Base-by-base conservation (phyloP, 768 basidiomycete species). In the Trametes elegans region DNA sequence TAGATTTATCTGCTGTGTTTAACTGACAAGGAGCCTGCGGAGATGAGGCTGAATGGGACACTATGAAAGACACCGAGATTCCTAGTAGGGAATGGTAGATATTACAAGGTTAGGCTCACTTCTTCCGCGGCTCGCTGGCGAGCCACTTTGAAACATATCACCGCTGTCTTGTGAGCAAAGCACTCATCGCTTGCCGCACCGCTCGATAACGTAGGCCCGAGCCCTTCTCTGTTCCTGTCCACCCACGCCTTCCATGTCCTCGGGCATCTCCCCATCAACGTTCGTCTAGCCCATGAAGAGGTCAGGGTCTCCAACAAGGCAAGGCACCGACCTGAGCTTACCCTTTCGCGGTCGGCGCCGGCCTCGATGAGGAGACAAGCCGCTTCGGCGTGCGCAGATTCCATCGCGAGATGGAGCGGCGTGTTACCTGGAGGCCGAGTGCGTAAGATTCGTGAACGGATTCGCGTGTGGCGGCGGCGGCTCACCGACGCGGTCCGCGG, bases 331-430 rank as follows among this genome's bases (percentile, higher is more conserved):
- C 16, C 35, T 23, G 18, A 27, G 39, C 90, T 61, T 71, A 95
- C 94, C 63, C 91, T 79, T 61, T 81, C 81, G 27, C 96, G 85
- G 76, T 98, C 96, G 7, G 95, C 95, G 18, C 96, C 96, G 41
- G 93, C 95, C 68, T 96, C 92, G 56, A 99, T 96, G 46, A 99
- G 79, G 45, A 89, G 70, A 2, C 93, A 89, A 9, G 96, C 96
- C 14, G 85, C 89, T 67, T 93, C 87, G 13, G 91, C 96, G 66
- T 98, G 90, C 16, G 87, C 96, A 49, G 90, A 93, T 64, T 99
- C 96, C 87, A 99, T 89, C 16, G 96, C 95, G 28, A 99, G 82
- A 77, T 99, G 97, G 32, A 99, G 74, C 2, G 97, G 93, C 2
- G 97, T 98, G 66, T 98, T 97, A 46, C 96, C 95, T 90, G 65